Evolutionary conservation across 1,284 basidiomycete species (phyloP).

Genomic region (Macrocystidia cucumis): DNA sequence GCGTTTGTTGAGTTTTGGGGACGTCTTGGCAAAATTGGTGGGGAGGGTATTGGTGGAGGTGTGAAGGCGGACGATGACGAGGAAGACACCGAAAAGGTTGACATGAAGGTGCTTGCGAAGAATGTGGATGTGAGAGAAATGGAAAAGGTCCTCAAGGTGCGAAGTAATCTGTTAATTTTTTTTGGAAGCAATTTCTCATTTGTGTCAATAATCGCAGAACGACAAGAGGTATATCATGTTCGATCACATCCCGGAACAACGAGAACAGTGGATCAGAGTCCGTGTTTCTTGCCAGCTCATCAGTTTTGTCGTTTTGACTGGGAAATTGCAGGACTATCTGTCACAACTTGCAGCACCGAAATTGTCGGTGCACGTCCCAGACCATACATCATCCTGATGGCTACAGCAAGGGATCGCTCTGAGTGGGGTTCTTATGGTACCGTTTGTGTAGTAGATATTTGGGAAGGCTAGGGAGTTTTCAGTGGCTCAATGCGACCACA

Average conservation of each 20-base stretch:
- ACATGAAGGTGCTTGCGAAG: conserved; percentile 81
- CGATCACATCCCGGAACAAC: conserved; percentile 77
- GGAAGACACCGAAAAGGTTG: conserved; percentile 72
- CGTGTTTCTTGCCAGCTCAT: conserved; percentile 20
- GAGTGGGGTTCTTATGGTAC: no score
- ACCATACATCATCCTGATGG: no score
- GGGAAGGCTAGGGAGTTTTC: no score
- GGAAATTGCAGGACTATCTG: conserved; percentile 48
- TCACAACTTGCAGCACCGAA: conserved; percentile 59
- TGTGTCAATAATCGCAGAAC: conserved; percentile 39
- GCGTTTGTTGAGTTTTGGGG: conserved; percentile 98
- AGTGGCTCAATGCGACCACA: no score
- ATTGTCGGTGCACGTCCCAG: conserved; percentile 63
- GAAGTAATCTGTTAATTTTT: conserved; percentile 13
- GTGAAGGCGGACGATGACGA: conserved; percentile 62
- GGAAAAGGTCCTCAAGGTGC: conserved; percentile 68
- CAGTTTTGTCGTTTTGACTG: conserved; percentile 7
- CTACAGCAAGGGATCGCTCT: no score
- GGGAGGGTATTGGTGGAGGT: conserved; percentile 55
- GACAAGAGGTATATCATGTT: conserved; percentile 87
- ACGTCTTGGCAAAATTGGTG: conserved; percentile 78
- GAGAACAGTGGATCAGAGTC: conserved; percentile 86
- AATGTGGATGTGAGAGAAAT: conserved; percentile 74
- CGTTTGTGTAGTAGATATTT: no score
- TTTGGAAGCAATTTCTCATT: conserved; percentile 4